Percentiles rank a stretch among this genome's conserved stretches.
Conservation (phyloP, 179 eudicot genomes). For the Amaranthus tricolor region DNA sequence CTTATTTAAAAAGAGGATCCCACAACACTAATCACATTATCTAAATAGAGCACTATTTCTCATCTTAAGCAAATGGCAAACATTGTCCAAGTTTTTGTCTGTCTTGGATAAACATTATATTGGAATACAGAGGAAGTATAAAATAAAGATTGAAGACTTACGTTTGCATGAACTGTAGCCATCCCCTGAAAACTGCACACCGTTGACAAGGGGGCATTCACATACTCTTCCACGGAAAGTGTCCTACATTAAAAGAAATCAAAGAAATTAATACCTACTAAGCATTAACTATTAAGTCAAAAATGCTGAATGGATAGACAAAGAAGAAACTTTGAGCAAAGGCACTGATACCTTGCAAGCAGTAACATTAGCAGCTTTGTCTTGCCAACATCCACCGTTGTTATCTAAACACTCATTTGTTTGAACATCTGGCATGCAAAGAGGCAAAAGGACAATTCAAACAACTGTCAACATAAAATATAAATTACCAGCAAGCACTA, state of each 20-base stretch:
- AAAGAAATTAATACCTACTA: neutral
- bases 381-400: conserved; percentile 95
- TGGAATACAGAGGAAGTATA: neutral
- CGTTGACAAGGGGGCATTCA: conserved; percentile 90
- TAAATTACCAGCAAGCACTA: neutral
- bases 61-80: neutral
- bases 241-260: conserved; percentile 44
- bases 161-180: conserved; percentile 85
- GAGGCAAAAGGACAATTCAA: neutral
- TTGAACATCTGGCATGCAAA: conserved; percentile 52
- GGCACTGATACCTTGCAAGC: conserved; percentile 67
- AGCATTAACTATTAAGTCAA: conserved; percentile 3
- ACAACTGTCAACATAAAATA: neutral
- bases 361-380: conserved; percentile 62
- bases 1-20: too few relatives aligned
- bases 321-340: neutral
- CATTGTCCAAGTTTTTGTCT: neutral
- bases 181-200: conserved; percentile 93
- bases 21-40: too few relatives aligned
- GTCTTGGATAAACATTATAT: too few relatives aligned
- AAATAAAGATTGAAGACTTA: conserved; percentile 27
- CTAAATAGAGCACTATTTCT: too few relatives aligned
- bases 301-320: neutral
- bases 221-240: conserved; percentile 98
- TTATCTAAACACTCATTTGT: conserved; percentile 79